Conservation (phyloP, 805 yeast genomes). For the Soucietia sequanensis region DNA sequence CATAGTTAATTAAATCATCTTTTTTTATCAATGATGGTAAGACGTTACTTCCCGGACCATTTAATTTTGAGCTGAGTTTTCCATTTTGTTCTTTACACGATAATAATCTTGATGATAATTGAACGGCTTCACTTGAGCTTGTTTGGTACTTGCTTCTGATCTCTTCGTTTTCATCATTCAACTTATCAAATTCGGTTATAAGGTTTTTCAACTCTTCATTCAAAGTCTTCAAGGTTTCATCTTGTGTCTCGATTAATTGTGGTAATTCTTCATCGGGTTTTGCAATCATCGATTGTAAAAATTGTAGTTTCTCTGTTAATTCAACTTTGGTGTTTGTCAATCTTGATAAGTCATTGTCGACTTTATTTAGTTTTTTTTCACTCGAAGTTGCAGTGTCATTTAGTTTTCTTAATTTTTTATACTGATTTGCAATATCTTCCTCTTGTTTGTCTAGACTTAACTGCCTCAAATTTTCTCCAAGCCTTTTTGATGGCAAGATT, state of each 20-base stretch:
- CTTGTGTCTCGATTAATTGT: constrained; percentile 13
- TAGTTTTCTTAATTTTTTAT: constrained; percentile 28
- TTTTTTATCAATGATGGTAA: constrained; percentile 34
- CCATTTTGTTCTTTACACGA: constrained; percentile 17
- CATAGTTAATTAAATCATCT: constrained; percentile 31
- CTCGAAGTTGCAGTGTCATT: constrained; percentile 33
- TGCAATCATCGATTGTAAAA: constrained; percentile 5
- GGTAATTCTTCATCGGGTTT: constrained; percentile 15
- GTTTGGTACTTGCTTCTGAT: constrained; percentile 32
- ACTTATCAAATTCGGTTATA: constrained; percentile 20
- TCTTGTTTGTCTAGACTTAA: constrained; percentile 32
- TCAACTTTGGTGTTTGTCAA: constrained; percentile 14
- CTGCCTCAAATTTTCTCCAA: constrained; percentile 30
- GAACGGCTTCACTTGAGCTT: constrained; percentile 33
- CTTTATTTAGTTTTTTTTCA: constrained; percentile 31
- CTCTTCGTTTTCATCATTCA: constrained; percentile 28
- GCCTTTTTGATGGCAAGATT: constrained; percentile 21
- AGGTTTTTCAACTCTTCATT: constrained; percentile 25
- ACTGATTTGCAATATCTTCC: constrained; percentile 29
- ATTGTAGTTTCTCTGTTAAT: constrained; percentile 10
- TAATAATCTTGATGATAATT: constrained; percentile 19
- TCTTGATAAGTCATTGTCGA: constrained; percentile 28
- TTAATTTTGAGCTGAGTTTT: constrained; percentile 18
- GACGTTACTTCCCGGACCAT: constrained; percentile 34
- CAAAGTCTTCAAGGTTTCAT: constrained; percentile 17